Evolutionary conservation across 2,329 filamentous ascomycete species (phyloP).

Genomic region (Ustulina deusta): DNA sequence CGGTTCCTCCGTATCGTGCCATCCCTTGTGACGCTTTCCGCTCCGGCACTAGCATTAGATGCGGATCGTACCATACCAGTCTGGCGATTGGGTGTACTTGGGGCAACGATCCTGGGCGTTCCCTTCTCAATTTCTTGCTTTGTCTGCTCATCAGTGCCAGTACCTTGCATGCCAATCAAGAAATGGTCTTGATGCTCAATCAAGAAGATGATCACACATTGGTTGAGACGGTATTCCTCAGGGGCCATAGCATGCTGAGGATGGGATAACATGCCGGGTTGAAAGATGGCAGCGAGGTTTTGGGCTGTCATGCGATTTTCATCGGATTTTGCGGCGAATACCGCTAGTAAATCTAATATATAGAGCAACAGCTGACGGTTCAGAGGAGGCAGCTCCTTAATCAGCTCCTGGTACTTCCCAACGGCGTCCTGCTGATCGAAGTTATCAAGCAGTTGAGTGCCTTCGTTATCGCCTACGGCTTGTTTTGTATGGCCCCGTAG

Average conservation of each 20-base stretch:
- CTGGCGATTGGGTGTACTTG: constrained; percentile 65
- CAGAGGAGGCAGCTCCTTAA: constrained; percentile 90
- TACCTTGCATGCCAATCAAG: constrained; percentile 97
- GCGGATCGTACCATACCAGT: constrained; percentile 77
- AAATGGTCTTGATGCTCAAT: constrained; percentile 99
- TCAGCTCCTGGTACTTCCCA: constrained; percentile 84
- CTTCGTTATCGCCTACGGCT: constrained; percentile 76
- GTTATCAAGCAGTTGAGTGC: constrained; percentile 76
- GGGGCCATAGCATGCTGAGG: constrained; percentile 96
- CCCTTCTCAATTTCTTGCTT: constrained; percentile 76
- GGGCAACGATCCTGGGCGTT: constrained; percentile 66
- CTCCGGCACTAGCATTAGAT: constrained; percentile 89
- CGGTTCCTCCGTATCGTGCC: constrained; percentile 87
- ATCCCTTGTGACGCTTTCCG: constrained; percentile 85
- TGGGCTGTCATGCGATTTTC: constrained; percentile 96
- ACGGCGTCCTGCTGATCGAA: constrained; percentile 84
- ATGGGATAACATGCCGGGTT: constrained; percentile 95
- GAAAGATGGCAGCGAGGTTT: constrained; percentile 96
- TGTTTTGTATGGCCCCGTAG: constrained; percentile 78
- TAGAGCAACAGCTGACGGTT: constrained; percentile 96
- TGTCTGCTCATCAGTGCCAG: constrained; percentile 90
- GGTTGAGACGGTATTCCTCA: constrained; percentile 91
- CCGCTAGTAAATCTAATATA: constrained; percentile 92
- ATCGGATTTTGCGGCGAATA: constrained; percentile 96
- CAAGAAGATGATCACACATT: constrained; percentile 96